These are phyloP conservation scores for Monosporozyma siamensis DNA, from an alignment of 805 yeast genomes.

Conservation along the genomic window DNA sequence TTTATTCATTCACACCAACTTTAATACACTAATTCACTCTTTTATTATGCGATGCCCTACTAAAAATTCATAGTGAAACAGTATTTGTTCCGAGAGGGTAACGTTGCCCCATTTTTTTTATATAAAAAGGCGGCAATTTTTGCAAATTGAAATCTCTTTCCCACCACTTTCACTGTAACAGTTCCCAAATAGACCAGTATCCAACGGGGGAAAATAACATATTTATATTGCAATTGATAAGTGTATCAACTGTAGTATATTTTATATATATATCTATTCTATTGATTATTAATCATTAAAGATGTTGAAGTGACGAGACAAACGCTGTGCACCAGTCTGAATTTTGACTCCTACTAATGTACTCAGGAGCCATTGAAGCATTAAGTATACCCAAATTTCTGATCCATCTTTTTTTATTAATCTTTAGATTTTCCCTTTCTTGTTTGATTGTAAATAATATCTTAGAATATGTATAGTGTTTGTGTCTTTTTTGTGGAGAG, in stretches of 20 bases:
- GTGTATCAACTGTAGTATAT: not conserved
- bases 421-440: not conserved
- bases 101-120: not conserved
- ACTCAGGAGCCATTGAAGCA: constrained; percentile 32
- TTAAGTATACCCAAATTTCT: constrained; percentile 34
- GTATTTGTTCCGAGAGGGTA: not conserved
- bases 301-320: constrained; percentile 26
- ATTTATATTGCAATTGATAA: not conserved
- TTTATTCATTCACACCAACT: not conserved
- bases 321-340: constrained; percentile 35
- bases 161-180: too few species aligned
- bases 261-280: not conserved
- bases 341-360: constrained; percentile 15
- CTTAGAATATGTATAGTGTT: too few species aligned
- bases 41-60: too few species aligned
- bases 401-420: constrained; percentile 11
- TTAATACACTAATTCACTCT: not conserved
- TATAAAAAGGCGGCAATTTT: too few species aligned
- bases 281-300: constrained; percentile 2
- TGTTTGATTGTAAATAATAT: not conserved
- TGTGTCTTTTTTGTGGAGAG: too few species aligned
- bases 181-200: too few species aligned
- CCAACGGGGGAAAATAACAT: not conserved
- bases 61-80: too few species aligned
- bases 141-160: too few species aligned